Conservation (phyloP, 1,284 basidiomycete species). For the Ganoderma boninense region DNA sequence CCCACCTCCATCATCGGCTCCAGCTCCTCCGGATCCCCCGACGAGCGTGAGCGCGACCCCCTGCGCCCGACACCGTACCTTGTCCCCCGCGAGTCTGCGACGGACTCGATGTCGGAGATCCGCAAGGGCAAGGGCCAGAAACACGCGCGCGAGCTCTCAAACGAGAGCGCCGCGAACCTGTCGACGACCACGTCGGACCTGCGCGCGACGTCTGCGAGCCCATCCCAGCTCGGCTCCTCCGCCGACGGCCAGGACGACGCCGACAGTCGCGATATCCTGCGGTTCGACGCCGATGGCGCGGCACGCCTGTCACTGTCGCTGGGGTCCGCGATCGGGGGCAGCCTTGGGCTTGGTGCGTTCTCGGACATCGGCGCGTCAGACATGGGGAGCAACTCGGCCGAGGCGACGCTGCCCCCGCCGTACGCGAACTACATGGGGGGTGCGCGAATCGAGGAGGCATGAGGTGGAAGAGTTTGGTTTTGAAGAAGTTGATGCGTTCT, state of each 20-base stretch:
- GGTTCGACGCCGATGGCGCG: not conserved
- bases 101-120: not conserved
- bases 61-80: constrained; percentile 1
- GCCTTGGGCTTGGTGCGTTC: not conserved
- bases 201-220: constrained; percentile 2
- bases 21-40: not conserved
- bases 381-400: not conserved
- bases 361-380: not conserved
- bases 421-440: not conserved
- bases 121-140: not conserved
- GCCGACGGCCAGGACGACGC: not conserved
- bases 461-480: not conserved
- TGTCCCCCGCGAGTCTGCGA: constrained; percentile 1
- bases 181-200: not conserved
- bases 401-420: constrained; percentile 2
- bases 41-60: not conserved
- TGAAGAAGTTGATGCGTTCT: not conserved
- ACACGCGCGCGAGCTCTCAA: constrained; percentile 1
- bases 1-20: constrained; percentile 21
- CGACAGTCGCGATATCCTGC: not conserved
- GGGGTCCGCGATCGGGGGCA: not conserved
- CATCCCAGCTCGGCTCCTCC: not conserved
- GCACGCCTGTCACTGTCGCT: not conserved
- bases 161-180: constrained; percentile 1
- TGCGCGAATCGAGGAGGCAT: not conserved